Evolutionary conservation across 257 asterid species (phyloP).

Genomic region (Lavandula angustifolia): DNA sequence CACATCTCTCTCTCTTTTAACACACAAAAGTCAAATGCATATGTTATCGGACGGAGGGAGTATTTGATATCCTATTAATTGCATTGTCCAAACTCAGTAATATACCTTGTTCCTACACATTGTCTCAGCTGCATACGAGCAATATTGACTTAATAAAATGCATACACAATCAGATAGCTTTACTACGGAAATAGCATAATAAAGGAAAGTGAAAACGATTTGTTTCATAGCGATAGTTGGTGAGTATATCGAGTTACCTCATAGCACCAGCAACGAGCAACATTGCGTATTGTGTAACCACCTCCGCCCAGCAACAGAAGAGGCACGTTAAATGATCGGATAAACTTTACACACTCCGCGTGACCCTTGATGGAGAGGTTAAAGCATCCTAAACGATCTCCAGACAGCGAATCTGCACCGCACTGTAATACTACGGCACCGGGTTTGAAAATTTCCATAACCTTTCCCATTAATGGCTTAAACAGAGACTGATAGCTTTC

Average conservation of each 20-base stretch:
- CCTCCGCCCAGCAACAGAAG: slow-evolving; percentile 64
- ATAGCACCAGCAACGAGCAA: slow-evolving; percentile 75
- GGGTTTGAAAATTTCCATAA: slow-evolving; percentile 59
- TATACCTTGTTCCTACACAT: background rate
- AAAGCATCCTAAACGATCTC: slow-evolving; percentile 66
- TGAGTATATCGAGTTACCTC: slow-evolving; percentile 42
- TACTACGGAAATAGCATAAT: slow-evolving; percentile 19
- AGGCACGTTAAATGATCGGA: slow-evolving; percentile 67
- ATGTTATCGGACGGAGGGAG: too few species aligned
- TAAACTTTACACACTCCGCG: slow-evolving; percentile 60
- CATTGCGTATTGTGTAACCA: slow-evolving; percentile 69
- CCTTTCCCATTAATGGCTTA: slow-evolving; percentile 64
- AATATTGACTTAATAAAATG: background rate
- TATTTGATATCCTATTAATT: too few species aligned
- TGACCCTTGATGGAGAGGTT: slow-evolving; percentile 67
- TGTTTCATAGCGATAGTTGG: slow-evolving; percentile 17
- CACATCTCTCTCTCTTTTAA: too few species aligned
- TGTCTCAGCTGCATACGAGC: background rate
- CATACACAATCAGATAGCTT: slow-evolving; percentile 5
- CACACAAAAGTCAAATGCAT: too few species aligned
- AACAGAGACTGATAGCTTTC: slow-evolving; percentile 64
- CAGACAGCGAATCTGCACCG: slow-evolving; percentile 68
- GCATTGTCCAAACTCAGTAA: background rate
- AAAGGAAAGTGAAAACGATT: background rate
- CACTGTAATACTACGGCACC: slow-evolving; percentile 69